A percentile compares a stretch with the other conserved stretches of the same genome.
These are phyloP conservation scores for Arctostaphylos glauca DNA, from an alignment of 148 eudicot genomes.

Conservation along the genomic window DNA sequence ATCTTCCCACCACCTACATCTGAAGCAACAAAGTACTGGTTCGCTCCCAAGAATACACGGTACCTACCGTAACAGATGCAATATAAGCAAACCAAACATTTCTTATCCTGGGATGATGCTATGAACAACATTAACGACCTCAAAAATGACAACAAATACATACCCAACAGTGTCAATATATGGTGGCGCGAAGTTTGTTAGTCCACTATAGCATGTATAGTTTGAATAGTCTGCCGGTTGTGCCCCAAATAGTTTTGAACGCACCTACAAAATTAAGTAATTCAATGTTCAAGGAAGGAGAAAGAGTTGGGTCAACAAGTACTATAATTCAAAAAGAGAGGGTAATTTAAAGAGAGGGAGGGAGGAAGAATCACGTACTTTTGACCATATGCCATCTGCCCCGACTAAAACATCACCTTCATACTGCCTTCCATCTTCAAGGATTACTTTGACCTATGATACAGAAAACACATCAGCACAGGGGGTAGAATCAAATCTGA, in stretches of 20 bases:
- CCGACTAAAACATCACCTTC: constrained; percentile 28
- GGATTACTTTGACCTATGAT: constrained; percentile 21
- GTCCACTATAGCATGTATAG: constrained; percentile 31
- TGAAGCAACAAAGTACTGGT: constrained; percentile 33
- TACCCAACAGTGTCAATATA: constrained; percentile 22
- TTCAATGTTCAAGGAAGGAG: background rate
- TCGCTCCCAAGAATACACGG: constrained; percentile 29
- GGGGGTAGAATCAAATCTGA: background rate
- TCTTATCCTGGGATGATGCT: background rate
- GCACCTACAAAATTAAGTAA: constrained; percentile 15
- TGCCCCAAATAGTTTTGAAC: constrained; percentile 28
- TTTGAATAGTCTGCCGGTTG: constrained; percentile 26
- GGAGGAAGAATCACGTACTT: background rate
- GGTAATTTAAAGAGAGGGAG: background rate
- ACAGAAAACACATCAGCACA: background rate
- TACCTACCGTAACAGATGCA: constrained; percentile 17
- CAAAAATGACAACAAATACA: background rate
- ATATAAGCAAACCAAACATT: constrained; percentile 15
- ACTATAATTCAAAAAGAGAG: background rate
- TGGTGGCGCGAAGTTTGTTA: constrained; percentile 18
- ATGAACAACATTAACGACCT: background rate
- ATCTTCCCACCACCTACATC: constrained; percentile 32
- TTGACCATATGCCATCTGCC: constrained; percentile 29
- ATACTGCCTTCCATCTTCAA: constrained; percentile 22
- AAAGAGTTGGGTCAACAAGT: background rate